Conservation (phyloP, 352 stramenopile genomes). For the Phytophthora lateralis region DNA sequence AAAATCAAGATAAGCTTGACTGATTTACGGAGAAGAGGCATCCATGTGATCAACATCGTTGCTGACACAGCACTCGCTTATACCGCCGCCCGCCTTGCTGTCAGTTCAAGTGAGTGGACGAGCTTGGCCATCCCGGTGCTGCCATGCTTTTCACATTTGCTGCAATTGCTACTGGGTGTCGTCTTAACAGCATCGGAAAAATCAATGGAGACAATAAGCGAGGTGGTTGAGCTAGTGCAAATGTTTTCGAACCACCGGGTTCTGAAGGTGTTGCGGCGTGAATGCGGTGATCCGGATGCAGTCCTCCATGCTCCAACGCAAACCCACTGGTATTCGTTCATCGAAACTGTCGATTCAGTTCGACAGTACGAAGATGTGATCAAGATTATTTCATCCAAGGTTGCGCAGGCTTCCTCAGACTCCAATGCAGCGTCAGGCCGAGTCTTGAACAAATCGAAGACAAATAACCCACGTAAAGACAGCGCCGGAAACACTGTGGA, state of each 20-base stretch:
- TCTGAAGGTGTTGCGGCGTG: slow-evolving; percentile 60
- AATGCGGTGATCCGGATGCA: slow-evolving; percentile 71
- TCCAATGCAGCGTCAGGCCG: slow-evolving; percentile 3
- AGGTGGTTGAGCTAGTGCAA: slow-evolving; percentile 71
- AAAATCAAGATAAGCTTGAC: slow-evolving; percentile 58
- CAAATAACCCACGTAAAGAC: slow-evolving; percentile 43
- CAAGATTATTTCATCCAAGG: slow-evolving; percentile 77
- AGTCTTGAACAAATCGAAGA: slow-evolving; percentile 1
- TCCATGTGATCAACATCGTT: slow-evolving; percentile 80
- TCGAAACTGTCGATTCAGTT: slow-evolving; percentile 80
- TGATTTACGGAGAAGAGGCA: slow-evolving; percentile 46
- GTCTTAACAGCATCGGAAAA: slow-evolving; percentile 62
- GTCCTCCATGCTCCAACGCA: slow-evolving; percentile 49
- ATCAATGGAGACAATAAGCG: slow-evolving; percentile 59
- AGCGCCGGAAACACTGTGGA: slow-evolving; percentile 49
- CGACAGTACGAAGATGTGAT: slow-evolving; percentile 86
- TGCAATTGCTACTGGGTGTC: slow-evolving; percentile 58
- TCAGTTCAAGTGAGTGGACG: slow-evolving; percentile 42
- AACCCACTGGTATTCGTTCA: slow-evolving; percentile 76
- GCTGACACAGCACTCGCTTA: slow-evolving; percentile 51
- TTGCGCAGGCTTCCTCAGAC: slow-evolving; percentile 39
- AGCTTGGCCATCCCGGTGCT: slow-evolving; percentile 59
- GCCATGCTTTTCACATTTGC: slow-evolving; percentile 62
- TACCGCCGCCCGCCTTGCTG: slow-evolving; percentile 45
- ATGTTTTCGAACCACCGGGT: slow-evolving; percentile 65